Conservation (phyloP, 2,329 filamentous ascomycete genomes). For the Ascomycota sp. region DNA sequence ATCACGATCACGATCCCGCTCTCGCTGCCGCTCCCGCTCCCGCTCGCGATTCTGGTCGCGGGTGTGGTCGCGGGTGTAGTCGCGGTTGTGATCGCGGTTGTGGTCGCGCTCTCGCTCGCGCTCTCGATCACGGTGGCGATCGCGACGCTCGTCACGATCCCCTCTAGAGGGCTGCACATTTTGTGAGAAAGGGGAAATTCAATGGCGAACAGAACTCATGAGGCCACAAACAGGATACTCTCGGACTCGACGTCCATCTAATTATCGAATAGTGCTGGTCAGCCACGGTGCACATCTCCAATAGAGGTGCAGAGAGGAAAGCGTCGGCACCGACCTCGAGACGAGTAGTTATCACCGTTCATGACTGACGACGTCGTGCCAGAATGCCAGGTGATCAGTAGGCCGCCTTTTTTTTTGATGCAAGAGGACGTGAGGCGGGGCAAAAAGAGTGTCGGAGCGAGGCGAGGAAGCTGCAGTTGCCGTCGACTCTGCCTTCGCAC, state of each 20-base stretch:
- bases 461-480: slow-evolving; percentile 4
- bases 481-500: neutral
- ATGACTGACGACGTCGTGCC: slow-evolving; percentile 24
- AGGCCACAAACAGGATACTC: slow-evolving; percentile 29
- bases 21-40: slow-evolving; percentile 23
- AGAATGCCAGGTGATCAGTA: slow-evolving; percentile 3
- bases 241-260: slow-evolving; percentile 31
- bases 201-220: neutral
- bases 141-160: slow-evolving; percentile 14
- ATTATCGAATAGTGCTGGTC: slow-evolving; percentile 1
- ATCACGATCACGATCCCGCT: slow-evolving; percentile 15
- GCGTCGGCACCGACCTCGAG: slow-evolving; percentile 41
- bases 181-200: neutral
- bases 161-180: slow-evolving; percentile 5
- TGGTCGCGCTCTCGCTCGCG: slow-evolving; percentile 1
- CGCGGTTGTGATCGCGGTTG: slow-evolving; percentile 3
- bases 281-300: slow-evolving; percentile 6
- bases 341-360: slow-evolving; percentile 73
- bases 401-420: slow-evolving; percentile 4
- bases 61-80: slow-evolving; percentile 17
- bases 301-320: neutral
- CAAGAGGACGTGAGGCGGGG: slow-evolving; percentile 4
- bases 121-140: slow-evolving; percentile 4
- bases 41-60: slow-evolving; percentile 51
- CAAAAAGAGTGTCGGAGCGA: slow-evolving; percentile 10